Evolutionary conservation across 139 green algal species (phyloP), one percentile per base, ranked within the genome.

Genomic region (Chlorella sp.): DNA sequence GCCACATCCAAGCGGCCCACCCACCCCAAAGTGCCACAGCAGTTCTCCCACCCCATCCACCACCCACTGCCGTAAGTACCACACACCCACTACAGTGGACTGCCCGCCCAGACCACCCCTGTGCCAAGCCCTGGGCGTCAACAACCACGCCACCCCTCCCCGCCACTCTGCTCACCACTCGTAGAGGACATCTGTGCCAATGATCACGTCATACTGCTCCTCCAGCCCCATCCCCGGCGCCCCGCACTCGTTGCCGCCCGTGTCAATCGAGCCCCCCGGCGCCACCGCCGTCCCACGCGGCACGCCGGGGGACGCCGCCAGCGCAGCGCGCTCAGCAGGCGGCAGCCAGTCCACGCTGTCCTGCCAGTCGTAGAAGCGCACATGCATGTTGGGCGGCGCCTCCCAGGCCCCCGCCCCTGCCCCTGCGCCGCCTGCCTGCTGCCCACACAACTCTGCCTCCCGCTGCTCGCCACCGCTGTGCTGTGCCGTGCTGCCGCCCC

Each of bases 101-200:
- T 18, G 60, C 60, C 60, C 60, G 60, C 76, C n/a, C 76, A 81
- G 12, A n/a, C n/a, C n/a, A n/a, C n/a, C n/a, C n/a, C n/a, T n/a
- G n/a, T n/a, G 32, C 28, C 75, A 37, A 22, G 30, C 48, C 9
- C 48, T 57, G 48, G n/a, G n/a, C n/a, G n/a, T 18, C 60, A 68
- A 14, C 64, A 9, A 26, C 64, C 11, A 18, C 64, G 11, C 64
- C 64, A 79, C 0, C 14, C n/a, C 75, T 34, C n/a, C 24, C 34
- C 73, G 11, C 36, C 75, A 16, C 14, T 1, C 75, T 32, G 4
- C 79, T 76, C 61, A 87, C 83, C 77, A 92, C 92, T 98, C 96
- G 88, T 98, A 98, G 91, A 98, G 92, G 19, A 97, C 90, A 83
- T 98, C 96, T 14, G 92, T 96, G 0, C 94, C 96, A 34, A 98